Conservation (phyloP, 2,329 filamentous ascomycete genomes). For the Claviceps cyperi region DNA sequence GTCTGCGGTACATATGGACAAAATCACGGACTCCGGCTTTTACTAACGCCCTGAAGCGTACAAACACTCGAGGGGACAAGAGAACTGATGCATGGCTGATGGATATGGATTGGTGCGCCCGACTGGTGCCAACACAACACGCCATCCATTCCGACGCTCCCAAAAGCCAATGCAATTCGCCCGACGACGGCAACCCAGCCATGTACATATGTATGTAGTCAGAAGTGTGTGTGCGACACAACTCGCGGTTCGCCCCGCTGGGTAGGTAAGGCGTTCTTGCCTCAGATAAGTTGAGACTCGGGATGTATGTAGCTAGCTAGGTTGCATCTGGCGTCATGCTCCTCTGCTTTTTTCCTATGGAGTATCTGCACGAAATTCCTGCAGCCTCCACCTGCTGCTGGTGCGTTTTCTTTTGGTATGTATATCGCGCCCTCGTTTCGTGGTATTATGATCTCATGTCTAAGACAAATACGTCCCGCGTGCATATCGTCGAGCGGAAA, state of each 20-base stretch:
- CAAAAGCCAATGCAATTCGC: too few species aligned
- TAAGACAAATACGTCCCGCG: neutral
- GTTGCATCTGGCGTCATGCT: neutral
- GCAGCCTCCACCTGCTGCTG: neutral
- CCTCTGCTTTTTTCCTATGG: neutral
- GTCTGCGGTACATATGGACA: too few species aligned
- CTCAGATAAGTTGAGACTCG: neutral
- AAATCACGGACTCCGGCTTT: too few species aligned
- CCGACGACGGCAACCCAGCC: too few species aligned
- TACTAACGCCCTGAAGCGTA: too few species aligned
- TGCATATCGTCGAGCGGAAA: neutral
- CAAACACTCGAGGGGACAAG: too few species aligned
- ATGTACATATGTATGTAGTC: neutral
- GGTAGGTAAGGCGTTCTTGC: neutral
- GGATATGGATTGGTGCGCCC: neutral
- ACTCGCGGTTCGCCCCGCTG: slow-evolving; percentile 2
- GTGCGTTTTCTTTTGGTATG: neutral
- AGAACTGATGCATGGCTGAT: neutral
- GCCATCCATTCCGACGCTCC: neutral
- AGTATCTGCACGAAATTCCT: too few species aligned
- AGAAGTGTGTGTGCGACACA: neutral
- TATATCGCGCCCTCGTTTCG: neutral
- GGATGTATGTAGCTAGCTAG: too few species aligned
- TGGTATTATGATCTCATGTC: neutral
- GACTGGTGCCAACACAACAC: neutral